phyloP scores from a whole-genome alignment of 768 basidiomycete species.

The Cyclocybe aegerita region DNA sequence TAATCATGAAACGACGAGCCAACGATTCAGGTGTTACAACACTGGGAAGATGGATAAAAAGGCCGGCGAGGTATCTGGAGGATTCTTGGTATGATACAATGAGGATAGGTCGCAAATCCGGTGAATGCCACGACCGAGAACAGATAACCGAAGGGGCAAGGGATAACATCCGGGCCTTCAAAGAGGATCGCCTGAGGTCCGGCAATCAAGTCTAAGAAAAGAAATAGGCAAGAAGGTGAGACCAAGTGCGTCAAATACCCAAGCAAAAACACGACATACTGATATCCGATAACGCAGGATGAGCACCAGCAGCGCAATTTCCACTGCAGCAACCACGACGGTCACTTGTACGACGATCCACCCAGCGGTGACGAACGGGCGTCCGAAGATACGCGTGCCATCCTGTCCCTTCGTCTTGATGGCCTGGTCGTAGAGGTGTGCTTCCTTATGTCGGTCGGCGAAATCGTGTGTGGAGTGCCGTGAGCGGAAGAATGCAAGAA shows the following conservation, averaged over 20 bases:
- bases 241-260: neutral
- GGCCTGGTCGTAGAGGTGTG: constrained; percentile 31
- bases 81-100: too few species aligned
- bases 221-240: neutral
- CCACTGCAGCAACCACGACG: constrained; percentile 58
- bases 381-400: constrained; percentile 62
- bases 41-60: too few species aligned
- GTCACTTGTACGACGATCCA: constrained; percentile 66
- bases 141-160: too few species aligned
- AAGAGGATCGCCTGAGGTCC: neutral
- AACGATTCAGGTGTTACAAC: too few species aligned
- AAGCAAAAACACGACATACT: constrained; percentile 9
- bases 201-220: neutral
- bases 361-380: constrained; percentile 82
- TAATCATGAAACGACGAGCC: too few species aligned
- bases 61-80: too few species aligned
- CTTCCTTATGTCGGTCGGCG: constrained; percentile 54
- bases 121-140: too few species aligned
- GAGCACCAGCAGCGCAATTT: constrained; percentile 64
- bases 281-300: constrained; percentile 37
- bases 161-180: neutral
- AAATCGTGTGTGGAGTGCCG: constrained; percentile 75
- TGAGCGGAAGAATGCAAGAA: constrained; percentile 57
- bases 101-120: too few species aligned
- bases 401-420: constrained; percentile 62